Evolutionary conservation across 805 yeast genomes (phyloP).

Genomic region (Yamadazyma paraphyllophila): DNA sequence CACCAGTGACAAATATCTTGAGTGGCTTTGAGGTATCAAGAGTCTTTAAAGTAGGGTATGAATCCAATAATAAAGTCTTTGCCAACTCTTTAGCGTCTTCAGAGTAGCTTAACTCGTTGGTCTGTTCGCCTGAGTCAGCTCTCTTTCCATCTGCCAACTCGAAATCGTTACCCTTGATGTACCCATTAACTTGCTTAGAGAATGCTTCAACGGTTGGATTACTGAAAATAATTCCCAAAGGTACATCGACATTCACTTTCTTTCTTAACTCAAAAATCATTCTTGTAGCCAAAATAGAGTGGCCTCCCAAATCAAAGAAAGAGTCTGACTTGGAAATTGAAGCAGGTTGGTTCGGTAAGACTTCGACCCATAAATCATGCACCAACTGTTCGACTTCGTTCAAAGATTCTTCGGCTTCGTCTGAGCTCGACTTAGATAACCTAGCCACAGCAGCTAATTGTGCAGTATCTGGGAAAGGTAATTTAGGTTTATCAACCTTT

Average conservation of each 20-base stretch:
- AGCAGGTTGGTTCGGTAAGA: conserved; percentile 84
- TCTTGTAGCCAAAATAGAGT: conserved; percentile 92
- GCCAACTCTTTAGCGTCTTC: conserved; percentile 67
- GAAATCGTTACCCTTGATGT: conserved; percentile 50
- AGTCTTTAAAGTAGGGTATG: conserved; percentile 45
- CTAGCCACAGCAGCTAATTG: conserved; percentile 76
- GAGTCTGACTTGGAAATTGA: conserved; percentile 75
- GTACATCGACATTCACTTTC: conserved; percentile 73
- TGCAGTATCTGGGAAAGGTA: conserved; percentile 90
- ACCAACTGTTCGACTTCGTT: conserved; percentile 64
- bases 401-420: conserved; percentile 49
- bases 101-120: conserved; percentile 49
- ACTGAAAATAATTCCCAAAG: conserved; percentile 86
- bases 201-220: conserved; percentile 81
- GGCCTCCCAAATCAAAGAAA: conserved; percentile 97
- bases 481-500: conserved; percentile 93
- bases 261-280: conserved; percentile 92
- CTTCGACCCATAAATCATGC: conserved; percentile 79
- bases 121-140: conserved; percentile 21
- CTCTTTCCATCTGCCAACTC: conserved; percentile 32
- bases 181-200: conserved; percentile 66
- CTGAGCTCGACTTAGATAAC: conserved; percentile 43
- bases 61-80: conserved; percentile 36
- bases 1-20: conserved; percentile 87
- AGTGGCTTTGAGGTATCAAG: conserved; percentile 34